Percentiles rank a stretch among this genome's conserved stretches.
Conservation (phyloP, 257 asterid genomes). For the Galeopsis tetrahit region DNA sequence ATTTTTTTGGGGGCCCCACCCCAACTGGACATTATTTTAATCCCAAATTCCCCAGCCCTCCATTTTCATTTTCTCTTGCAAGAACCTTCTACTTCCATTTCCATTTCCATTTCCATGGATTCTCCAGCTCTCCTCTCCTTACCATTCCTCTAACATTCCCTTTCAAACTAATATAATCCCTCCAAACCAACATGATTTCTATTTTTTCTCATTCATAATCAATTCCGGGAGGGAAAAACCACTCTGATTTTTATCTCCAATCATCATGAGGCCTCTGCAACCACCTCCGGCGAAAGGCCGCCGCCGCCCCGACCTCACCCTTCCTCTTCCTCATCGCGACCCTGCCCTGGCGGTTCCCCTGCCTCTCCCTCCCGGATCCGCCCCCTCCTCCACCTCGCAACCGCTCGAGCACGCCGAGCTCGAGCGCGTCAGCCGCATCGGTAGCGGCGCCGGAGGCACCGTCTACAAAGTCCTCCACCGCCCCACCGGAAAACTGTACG, state of each 20-base stretch:
- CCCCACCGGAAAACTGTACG: slow-evolving; percentile 62
- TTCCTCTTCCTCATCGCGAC: slow-evolving; percentile 82
- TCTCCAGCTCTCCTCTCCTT: not conserved
- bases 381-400: slow-evolving; percentile 27
- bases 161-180: slow-evolving; percentile 2
- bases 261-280: slow-evolving; percentile 63
- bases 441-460: slow-evolving; percentile 89
- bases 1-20: slow-evolving; percentile 3
- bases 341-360: slow-evolving; percentile 78
- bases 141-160: slow-evolving; percentile 1
- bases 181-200: not conserved
- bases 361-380: slow-evolving; percentile 55
- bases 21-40: slow-evolving; percentile 6
- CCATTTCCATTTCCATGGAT: slow-evolving; percentile 25
- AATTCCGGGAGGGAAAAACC: not conserved
- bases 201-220: not conserved
- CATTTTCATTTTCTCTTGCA: slow-evolving; percentile 42
- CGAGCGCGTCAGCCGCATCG: slow-evolving; percentile 81
- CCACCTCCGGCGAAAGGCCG: slow-evolving; percentile 48
- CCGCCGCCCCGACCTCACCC: slow-evolving; percentile 61
- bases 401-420: slow-evolving; percentile 63
- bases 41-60: slow-evolving; percentile 22
- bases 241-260: not conserved
- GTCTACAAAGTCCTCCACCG: slow-evolving; percentile 92
- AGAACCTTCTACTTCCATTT: slow-evolving; percentile 39